phyloP scores from a whole-genome alignment of 495 filamentous ascomycete genomes.

The Lichenothelia convexa region DNA sequence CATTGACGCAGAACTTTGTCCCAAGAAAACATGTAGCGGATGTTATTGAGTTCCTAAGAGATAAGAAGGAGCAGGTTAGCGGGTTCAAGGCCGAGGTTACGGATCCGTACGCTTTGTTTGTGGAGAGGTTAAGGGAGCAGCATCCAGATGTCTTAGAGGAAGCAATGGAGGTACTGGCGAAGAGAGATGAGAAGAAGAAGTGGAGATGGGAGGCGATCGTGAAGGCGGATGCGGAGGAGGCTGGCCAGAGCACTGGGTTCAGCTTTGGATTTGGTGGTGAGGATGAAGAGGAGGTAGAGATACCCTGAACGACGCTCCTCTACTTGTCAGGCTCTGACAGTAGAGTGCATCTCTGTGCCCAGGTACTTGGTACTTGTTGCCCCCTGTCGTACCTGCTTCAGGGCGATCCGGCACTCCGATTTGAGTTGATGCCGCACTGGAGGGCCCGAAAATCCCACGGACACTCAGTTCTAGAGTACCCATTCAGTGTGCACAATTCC shows the following conservation, averaged over 20 bases:
- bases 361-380: too few species aligned
- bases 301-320: neutral
- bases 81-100: slow-evolving; percentile 60
- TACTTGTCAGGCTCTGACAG: too few species aligned
- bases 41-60: slow-evolving; percentile 63
- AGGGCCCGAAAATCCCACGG: too few species aligned
- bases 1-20: slow-evolving; percentile 93
- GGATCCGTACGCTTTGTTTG: slow-evolving; percentile 60
- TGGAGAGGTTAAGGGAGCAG: slow-evolving; percentile 42
- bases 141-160: slow-evolving; percentile 48
- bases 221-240: slow-evolving; percentile 25
- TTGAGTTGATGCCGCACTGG: too few species aligned
- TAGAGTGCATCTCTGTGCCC: too few species aligned
- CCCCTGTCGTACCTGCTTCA: too few species aligned
- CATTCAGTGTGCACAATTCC: too few species aligned
- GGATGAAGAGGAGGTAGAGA: slow-evolving; percentile 13
- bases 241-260: slow-evolving; percentile 39
- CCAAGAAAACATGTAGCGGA: slow-evolving; percentile 54
- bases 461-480: too few species aligned
- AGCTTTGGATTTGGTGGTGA: slow-evolving; percentile 58
- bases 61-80: slow-evolving; percentile 69
- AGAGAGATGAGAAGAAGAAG: slow-evolving; percentile 38
- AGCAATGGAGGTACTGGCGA: slow-evolving; percentile 43
- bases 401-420: too few species aligned
- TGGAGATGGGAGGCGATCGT: slow-evolving; percentile 74